Base-by-base conservation (phyloP, 208 protist species). In the Acanthamoeba quina region DNA sequence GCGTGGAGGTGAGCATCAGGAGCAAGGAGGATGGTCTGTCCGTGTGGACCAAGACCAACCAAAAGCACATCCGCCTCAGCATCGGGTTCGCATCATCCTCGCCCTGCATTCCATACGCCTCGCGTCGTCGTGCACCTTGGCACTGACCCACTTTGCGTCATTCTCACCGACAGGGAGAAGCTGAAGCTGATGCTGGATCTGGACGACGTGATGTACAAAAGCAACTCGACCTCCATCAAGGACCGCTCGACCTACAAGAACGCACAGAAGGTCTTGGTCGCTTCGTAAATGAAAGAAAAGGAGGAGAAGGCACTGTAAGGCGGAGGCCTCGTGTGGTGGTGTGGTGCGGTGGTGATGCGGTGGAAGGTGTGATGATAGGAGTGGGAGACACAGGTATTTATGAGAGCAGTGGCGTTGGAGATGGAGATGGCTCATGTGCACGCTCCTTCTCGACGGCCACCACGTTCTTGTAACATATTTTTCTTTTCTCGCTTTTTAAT, bases 21-120 rank as follows among this genome's bases (percentile, higher is more conserved):
- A 85, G 70, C 70, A 96, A 96, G 86, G 95, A 96, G 78, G 93
- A 96, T 58, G 83, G 86, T 31, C 52, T 96, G 21, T 94, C 91
- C 47, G 72, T 96, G 24, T 96, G 95, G 95, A 95, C 85, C 78
- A 92, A 47, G 52, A 62, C 89, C 34, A 95, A 93, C 70, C 49
- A 95, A 19, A 60, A 70, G 34, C 91, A 94, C n/a, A 49, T 94
- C 82, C 74, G 80, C 26, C 54, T 85, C 93, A 90, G 62, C 31
- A 76, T 94, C 83, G 93, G 93, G 93, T 94, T 56, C 5, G 44
- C 21, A 21, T 62, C 21, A 21, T 47, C 44, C 72, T 41, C 6
- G 5, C 34, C 60, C 76, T 89, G 41, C 54, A 90, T 66, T 15
- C 72, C 15, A 2, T 3, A 11, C 70, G 49, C 70, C 13, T 47